phyloP scores from a whole-genome alignment of 2,329 filamentous ascomycete genomes.

The Ustulina deusta region DNA sequence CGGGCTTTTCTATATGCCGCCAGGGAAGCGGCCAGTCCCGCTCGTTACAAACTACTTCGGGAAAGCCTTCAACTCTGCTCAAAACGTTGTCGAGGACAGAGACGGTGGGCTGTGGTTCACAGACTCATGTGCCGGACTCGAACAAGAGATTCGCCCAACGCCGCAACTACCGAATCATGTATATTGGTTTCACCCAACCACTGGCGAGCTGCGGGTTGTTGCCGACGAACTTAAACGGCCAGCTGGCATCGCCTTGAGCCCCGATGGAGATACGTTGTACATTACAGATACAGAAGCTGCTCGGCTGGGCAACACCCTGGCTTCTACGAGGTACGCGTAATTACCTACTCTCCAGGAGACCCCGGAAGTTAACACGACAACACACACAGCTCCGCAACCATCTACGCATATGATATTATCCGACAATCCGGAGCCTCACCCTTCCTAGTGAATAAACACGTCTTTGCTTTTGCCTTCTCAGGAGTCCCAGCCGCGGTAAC shows the following conservation, averaged over 20 bases:
- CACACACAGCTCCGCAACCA: conserved; percentile 50
- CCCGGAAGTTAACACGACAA: conserved; percentile 9
- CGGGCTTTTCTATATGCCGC: conserved; percentile 52
- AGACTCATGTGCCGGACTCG: conserved; percentile 59
- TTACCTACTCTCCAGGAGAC: neutral
- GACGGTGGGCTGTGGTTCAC: conserved; percentile 64
- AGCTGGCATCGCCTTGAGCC: conserved; percentile 56
- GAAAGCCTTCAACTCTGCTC: conserved; percentile 61
- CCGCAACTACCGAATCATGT: conserved; percentile 62
- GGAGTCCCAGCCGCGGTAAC: conserved; percentile 60
- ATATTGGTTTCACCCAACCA: conserved; percentile 59
- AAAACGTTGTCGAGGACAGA: conserved; percentile 55
- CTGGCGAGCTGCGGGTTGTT: conserved; percentile 59
- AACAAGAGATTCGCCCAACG: conserved; percentile 57
- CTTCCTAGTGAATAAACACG: conserved; percentile 61
- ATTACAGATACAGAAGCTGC: conserved; percentile 56
- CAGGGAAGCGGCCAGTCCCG: conserved; percentile 49
- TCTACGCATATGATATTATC: conserved; percentile 64
- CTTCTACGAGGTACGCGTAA: conserved; percentile 47
- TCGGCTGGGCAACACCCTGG: conserved; percentile 47
- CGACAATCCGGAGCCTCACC: conserved; percentile 50
- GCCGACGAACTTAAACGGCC: conserved; percentile 61
- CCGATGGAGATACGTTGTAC: conserved; percentile 56
- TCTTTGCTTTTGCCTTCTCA: conserved; percentile 63
- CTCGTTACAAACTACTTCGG: conserved; percentile 59